These are phyloP conservation scores for Carex parvula DNA, from an alignment of 176 grass and related monocot genomes.

Conservation along the genomic window DNA sequence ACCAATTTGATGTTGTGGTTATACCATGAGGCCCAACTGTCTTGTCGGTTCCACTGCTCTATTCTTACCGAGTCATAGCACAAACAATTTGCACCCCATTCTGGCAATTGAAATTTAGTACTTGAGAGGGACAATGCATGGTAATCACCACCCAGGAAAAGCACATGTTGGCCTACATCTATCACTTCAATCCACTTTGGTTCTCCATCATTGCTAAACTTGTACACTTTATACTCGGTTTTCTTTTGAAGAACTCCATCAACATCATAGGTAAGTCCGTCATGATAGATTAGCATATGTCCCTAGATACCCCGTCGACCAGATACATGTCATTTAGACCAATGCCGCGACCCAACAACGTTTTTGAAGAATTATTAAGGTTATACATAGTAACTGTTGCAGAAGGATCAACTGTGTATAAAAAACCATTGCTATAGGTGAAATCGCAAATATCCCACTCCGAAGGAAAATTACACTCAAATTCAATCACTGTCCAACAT, in stretches of 20 bases:
- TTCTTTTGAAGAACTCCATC: background rate
- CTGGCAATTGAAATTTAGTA: background rate
- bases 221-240: background rate
- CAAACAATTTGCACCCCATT: background rate
- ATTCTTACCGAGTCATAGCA: background rate
- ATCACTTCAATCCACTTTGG: background rate
- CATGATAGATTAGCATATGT: background rate
- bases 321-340: background rate
- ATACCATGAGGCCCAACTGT: background rate
- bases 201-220: background rate
- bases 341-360: background rate
- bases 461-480: background rate
- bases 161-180: background rate
- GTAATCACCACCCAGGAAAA: background rate
- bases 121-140: background rate
- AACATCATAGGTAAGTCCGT: background rate
- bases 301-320: background rate
- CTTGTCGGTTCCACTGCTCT: background rate
- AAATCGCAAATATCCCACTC: background rate
- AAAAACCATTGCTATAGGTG: background rate
- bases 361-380: conserved; percentile 2
- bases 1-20: background rate
- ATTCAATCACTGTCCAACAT: background rate
- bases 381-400: background rate
- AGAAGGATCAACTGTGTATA: background rate